Evolutionary conservation across 106 monocot species (phyloP), one percentile per base, ranked within the genome.

Genomic region (Cymbidium sinense): DNA sequence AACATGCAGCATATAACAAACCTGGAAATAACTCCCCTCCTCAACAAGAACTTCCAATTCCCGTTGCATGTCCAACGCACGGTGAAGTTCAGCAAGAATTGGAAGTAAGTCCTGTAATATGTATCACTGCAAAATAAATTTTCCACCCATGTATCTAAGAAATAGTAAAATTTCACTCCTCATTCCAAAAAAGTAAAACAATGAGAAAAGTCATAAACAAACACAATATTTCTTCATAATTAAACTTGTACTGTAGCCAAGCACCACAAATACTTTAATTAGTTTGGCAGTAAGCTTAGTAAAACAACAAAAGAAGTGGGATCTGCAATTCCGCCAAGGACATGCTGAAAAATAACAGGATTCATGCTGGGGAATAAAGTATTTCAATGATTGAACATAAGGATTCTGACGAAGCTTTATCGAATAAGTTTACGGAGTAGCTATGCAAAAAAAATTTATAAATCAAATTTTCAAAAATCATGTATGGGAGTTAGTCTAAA

Each of bases 81-180:
- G 90, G 52, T 80, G 86, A 85, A 98, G 94, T 79, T 98, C 98
- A 61, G 85, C 70, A 77, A 98, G 98, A 84, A 94, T 78, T 50
- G 98, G 92, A 86, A 98, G 94, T 83, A 92, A 79, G 27, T 94
- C 94, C 98, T 98, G 91, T 77, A 81, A 86, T 74, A 27, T 74
- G 25, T 28, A 44, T 74, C 28, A 74, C 21, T 11, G 44, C 28
- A 74, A 74, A 8, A 74, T 47, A 74, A 44, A 44, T 20, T 74
- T 37, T 44, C 74, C 27, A 74, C 28, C 23, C 41, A 44, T 44
- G 27, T 43, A 43, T 39, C 71, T 71, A 71, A 21, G 71, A 71
- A 39, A 71, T 67, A 67, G 31, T 33, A 67, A 67, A 67, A 31
- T 67, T 33, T 67, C 31, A 67, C 67, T 13, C 29, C 33, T 15